Evolutionary conservation across 2,329 filamentous ascomycete genomes (phyloP).

Genomic region (Sporothrix euskadiensis): DNA sequence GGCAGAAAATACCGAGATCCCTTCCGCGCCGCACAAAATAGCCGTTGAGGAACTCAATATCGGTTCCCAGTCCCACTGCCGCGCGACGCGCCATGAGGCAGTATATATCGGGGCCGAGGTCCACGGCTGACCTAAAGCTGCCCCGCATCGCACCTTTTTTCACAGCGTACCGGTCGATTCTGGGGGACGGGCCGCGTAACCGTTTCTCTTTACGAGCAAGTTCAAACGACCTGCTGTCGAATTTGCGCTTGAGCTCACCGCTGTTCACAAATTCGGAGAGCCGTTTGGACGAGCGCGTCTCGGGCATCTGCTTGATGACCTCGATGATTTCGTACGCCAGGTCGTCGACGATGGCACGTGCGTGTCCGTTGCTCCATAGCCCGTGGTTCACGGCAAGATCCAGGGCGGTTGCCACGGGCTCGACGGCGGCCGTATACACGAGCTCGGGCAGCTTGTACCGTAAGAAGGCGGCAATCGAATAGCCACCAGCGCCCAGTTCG

Average conservation of each 20-base stretch:
- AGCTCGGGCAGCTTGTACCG: slow-evolving; percentile 76
- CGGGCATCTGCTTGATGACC: slow-evolving; percentile 73
- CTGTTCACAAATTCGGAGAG: slow-evolving; percentile 58
- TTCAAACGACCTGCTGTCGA: slow-evolving; percentile 47
- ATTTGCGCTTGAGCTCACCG: slow-evolving; percentile 60
- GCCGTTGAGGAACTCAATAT: slow-evolving; percentile 84
- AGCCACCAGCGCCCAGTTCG: slow-evolving; percentile 60
- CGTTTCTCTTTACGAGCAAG: neutral
- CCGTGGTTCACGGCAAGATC: slow-evolving; percentile 69
- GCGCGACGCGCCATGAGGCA: slow-evolving; percentile 71
- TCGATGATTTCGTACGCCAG: slow-evolving; percentile 69
- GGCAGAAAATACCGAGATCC: slow-evolving; percentile 69
- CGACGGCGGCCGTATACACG: slow-evolving; percentile 72
- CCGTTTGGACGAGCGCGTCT: slow-evolving; percentile 64
- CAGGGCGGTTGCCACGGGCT: slow-evolving; percentile 77
- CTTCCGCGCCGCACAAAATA: slow-evolving; percentile 76
- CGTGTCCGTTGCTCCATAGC: slow-evolving; percentile 65
- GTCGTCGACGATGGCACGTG: slow-evolving; percentile 70
- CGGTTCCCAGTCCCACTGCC: slow-evolving; percentile 62
- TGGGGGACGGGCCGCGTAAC: neutral
- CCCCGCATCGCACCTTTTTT: too few relatives aligned
- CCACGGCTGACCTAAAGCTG: too few relatives aligned
- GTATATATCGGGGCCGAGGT: slow-evolving; percentile 48
- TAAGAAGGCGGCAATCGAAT: slow-evolving; percentile 63
- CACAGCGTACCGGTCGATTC: too few relatives aligned